phyloP scores from a whole-genome alignment of 2,329 filamentous ascomycete genomes.

The Macrophomina pseudophaseolina region DNA sequence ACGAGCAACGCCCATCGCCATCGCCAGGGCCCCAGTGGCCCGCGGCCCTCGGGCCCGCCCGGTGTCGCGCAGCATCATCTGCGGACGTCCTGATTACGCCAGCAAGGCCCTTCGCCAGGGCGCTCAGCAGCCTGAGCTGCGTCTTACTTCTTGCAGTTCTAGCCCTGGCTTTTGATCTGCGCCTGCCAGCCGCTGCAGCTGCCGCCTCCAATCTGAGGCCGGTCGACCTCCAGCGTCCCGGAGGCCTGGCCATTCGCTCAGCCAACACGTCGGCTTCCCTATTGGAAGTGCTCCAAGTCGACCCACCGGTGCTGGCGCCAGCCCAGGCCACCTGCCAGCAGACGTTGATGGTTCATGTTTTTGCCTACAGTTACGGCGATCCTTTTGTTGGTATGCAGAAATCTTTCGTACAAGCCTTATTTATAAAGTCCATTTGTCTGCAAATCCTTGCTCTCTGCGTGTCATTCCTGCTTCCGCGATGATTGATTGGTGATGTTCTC shows the following conservation, averaged over 20 bases:
- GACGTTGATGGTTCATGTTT: slow-evolving; percentile 72
- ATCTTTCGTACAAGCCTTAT: slow-evolving; percentile 10
- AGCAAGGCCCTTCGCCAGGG: not conserved
- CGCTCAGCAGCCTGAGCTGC: slow-evolving; percentile 7
- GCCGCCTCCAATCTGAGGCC: not conserved
- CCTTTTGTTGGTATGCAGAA: slow-evolving; percentile 67
- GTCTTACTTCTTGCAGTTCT: slow-evolving; percentile 24
- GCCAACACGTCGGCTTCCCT: slow-evolving; percentile 32
- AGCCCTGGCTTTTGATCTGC: slow-evolving; percentile 4
- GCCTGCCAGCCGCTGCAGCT: slow-evolving; percentile 11
- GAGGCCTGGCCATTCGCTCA: slow-evolving; percentile 15
- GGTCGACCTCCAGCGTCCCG: not conserved
- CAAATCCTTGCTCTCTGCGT: slow-evolving; percentile 15
- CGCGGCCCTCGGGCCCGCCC: not conserved
- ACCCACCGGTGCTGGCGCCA: slow-evolving; percentile 66
- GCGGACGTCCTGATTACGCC: slow-evolving; percentile 1
- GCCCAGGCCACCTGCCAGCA: slow-evolving; percentile 52
- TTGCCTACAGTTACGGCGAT: slow-evolving; percentile 73
- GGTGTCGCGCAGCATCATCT: slow-evolving; percentile 5
- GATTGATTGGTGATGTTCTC: slow-evolving; percentile 1
- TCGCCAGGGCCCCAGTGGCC: slow-evolving; percentile 15
- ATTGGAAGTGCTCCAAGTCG: slow-evolving; percentile 71
- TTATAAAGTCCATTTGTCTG: slow-evolving; percentile 11
- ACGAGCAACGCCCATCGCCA: slow-evolving; percentile 12
- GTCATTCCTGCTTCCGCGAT: slow-evolving; percentile 18